These are phyloP conservation scores for Claviceps citrina DNA, from an alignment of 2,329 filamentous ascomycete species.

Conservation along the genomic window DNA sequence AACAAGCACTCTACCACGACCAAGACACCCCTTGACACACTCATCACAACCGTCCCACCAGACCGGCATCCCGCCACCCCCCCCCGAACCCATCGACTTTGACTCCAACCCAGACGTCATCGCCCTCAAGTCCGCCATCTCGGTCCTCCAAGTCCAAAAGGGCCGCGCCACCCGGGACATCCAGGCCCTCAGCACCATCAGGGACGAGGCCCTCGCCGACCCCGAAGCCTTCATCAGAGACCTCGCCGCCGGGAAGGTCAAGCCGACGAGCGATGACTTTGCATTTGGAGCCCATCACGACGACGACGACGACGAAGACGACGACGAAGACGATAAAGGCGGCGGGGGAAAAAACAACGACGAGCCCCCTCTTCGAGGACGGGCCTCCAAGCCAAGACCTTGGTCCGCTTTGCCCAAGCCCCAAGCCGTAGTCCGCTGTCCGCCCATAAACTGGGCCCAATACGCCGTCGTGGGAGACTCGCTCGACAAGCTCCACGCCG, in stretches of 20 bases:
- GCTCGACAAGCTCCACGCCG: constrained; percentile 68
- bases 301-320: constrained; percentile 15
- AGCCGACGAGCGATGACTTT: constrained; percentile 10
- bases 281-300: constrained; percentile 13
- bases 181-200: constrained; percentile 50
- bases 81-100: constrained; percentile 39
- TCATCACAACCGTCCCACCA: constrained; percentile 23
- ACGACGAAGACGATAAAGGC: constrained; percentile 18
- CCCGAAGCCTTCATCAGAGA: constrained; percentile 59
- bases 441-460: constrained; percentile 86
- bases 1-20: constrained; percentile 8
- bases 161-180: constrained; percentile 66
- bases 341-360: constrained; percentile 17
- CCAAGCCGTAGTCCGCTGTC: constrained; percentile 72
- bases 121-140: constrained; percentile 70
- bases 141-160: constrained; percentile 73
- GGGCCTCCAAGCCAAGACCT: constrained; percentile 13
- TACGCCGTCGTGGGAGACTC: constrained; percentile 73
- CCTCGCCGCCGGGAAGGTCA: constrained; percentile 46
- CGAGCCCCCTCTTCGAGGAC: constrained; percentile 10
- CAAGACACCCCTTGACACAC: constrained; percentile 29
- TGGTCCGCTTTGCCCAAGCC: constrained; percentile 58
- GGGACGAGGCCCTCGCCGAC: constrained; percentile 52
- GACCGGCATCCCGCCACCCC: constrained; percentile 28
- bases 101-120: constrained; percentile 69